A percentile compares a stretch with the other conserved stretches of the same genome.
Evolutionary conservation across 192 early-diverging fungal genomes (phyloP).

Genomic region (Martensiomyces pterosporus): DNA sequence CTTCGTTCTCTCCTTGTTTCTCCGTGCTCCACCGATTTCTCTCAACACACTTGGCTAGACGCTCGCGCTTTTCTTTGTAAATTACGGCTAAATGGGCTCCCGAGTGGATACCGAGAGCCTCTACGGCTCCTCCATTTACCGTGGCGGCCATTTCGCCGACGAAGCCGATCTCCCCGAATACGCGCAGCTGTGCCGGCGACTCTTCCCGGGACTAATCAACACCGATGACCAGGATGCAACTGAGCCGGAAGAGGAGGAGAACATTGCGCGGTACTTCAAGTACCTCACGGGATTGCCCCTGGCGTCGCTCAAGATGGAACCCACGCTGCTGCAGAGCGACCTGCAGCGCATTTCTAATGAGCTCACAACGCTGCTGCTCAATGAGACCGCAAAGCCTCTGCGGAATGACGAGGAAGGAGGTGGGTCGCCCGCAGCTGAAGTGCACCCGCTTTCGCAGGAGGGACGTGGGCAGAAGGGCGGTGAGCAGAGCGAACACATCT

Average conservation of each 20-base stretch:
- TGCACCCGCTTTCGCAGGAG: too few species aligned
- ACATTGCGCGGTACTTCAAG: constrained; percentile 41
- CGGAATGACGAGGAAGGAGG: too few species aligned
- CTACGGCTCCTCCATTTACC: constrained; percentile 45
- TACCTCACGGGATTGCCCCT: constrained; percentile 40
- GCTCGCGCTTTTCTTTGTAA: too few species aligned
- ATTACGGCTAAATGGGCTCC: too few species aligned
- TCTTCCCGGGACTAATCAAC: constrained; percentile 27
- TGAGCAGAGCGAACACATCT: background rate
- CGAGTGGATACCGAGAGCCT: constrained; percentile 35
- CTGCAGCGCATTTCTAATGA: constrained; percentile 44
- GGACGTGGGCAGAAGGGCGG: too few species aligned
- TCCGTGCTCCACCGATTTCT: too few species aligned
- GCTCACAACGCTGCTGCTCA: constrained; percentile 39
- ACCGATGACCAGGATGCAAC: constrained; percentile 5
- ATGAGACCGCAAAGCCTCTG: constrained; percentile 22
- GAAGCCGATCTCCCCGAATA: constrained; percentile 44
- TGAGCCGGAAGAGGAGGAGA: constrained; percentile 34
- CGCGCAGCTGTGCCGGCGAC: constrained; percentile 37
- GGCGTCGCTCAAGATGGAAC: constrained; percentile 39
- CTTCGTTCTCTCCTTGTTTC: too few species aligned
- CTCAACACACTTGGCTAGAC: too few species aligned
- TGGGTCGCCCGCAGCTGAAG: too few species aligned
- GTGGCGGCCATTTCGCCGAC: constrained; percentile 22
- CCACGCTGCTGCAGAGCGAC: constrained; percentile 37